Base-by-base conservation (phyloP, 2,329 filamentous ascomycete species). In the Aspergillus tanneri region DNA sequence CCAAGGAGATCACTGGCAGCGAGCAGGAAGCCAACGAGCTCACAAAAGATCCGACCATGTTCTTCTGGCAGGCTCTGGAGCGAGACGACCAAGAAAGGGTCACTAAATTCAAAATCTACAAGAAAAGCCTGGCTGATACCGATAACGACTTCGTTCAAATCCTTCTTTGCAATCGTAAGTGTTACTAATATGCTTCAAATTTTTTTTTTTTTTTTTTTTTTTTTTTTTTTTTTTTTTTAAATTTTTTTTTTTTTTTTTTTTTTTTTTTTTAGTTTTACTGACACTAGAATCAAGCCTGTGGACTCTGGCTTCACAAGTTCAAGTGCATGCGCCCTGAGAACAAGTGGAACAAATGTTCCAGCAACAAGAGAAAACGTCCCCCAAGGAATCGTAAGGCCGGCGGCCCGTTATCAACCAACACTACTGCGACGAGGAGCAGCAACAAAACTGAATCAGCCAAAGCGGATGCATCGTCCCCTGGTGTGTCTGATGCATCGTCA, bases 251-350 rank as follows among this genome's bases (percentile, higher is more conserved):
- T 21, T 24, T n/a, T 11, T 12, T 5, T 12, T 46, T 32, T 27
- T 43, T 44, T 40, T 10, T 45, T 25, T 45, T 35, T 23, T 35
- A 19, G 18, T 14, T 7, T 24, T 50, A 37, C 55, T 47, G 44
- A 57, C 43, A 22, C 39, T 12, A 18, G 25, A n/a, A 14, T 19
- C 32, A 47, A 85, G 82, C 92, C 49, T 99, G 93, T 66, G 93
- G 93, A 14, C 84, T 99, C 34, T 99, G 90, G 90, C 85, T 99
- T 59, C 84, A 85, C 52, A 97, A 96, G 64, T 90, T 87, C 69
- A 90, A 88, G 63, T 79, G 75, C 19, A 93, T 95, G 75, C 85
- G 93, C 7, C 93, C 93, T 2, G 77, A 83, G 45, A 84, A 92
- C 52, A 84, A 86, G 56, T 99, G 92, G 92, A 86, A 86, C 56